Base-by-base conservation (phyloP, 2,329 filamentous ascomycete species). In the Calycina herbarum region DNA sequence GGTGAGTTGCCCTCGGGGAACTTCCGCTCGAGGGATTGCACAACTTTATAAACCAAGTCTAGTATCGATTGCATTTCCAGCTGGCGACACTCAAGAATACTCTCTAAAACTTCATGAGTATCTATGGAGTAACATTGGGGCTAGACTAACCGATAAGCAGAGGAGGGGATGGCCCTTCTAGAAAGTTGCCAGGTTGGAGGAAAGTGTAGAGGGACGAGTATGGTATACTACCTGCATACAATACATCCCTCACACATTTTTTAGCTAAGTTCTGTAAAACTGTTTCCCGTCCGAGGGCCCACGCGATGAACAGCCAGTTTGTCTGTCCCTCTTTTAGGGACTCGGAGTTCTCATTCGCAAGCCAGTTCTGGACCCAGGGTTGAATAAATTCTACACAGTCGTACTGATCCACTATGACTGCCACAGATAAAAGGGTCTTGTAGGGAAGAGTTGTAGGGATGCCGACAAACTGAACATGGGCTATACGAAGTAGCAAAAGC, bases 381-480 rank as follows among this genome's bases (percentile, higher is more conserved):
- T 57, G 17, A 3, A 68, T 42, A 5, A 63, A 31, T 10, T 51
- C 40, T 5, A 60, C 29, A 51, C 63, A 67, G n/a, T 69, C 57
- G 40, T 68, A 68, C 38, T 64, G 57, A 48, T 69, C 68, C 13
- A 51, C 60, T 7, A 68, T 27, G 6, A 68, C 42, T 1, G 68
- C 68, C 40, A 68, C 38, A 2, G 59, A 5, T 3, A 61, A 59
- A 15, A 69, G 57, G 4, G 51, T 13, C 1, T 57, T 20, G n/a
- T 48, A 64, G 2, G 7, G n/a, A 15, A 68, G 31, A 1, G n/a
- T 57, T 6, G 1, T n/a, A n/a, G 66, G 66, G 4, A 69, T 24
- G 31, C 33, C 35, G 4, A 8, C 33, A 42, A 66, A 66, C 15
- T 65, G 59, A 33, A 65, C 40, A 45, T 69, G 68, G 7, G 57